Evolutionary conservation across 352 stramenopile species (phyloP).

Genomic region (Globisporangium nunn): DNA sequence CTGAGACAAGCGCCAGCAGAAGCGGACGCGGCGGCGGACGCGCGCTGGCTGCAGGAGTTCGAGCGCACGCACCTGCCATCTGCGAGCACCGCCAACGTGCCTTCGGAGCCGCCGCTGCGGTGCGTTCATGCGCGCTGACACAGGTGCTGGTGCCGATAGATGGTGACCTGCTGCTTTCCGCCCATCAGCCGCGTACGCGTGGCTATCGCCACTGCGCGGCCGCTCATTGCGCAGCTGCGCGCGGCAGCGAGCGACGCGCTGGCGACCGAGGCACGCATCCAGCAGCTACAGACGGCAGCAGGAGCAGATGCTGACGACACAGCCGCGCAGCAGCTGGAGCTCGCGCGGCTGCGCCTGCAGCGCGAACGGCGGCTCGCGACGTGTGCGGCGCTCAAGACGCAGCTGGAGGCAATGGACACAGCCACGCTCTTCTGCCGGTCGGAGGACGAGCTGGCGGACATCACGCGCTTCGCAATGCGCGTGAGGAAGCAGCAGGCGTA

Average conservation of each 20-base stretch:
- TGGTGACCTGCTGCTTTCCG: not conserved
- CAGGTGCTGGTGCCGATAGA: no score
- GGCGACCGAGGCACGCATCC: slow-evolving; percentile 11
- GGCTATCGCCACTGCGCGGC: slow-evolving; percentile 4
- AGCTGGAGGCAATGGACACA: slow-evolving; percentile 17
- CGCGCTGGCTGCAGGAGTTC: slow-evolving; percentile 12
- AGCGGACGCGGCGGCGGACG: not conserved
- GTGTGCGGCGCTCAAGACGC: slow-evolving; percentile 15
- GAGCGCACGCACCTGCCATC: slow-evolving; percentile 1
- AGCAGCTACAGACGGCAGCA: not conserved
- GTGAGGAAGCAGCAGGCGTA: slow-evolving; percentile 23
- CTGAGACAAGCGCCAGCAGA: no score
- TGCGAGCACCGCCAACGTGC: not conserved
- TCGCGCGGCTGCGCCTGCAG: slow-evolving; percentile 21
- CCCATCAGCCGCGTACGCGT: slow-evolving; percentile 4
- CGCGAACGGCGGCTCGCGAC: slow-evolving; percentile 13
- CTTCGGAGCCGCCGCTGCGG: not conserved
- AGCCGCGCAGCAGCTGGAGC: slow-evolving; percentile 7
- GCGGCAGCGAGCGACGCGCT: slow-evolving; percentile 11
- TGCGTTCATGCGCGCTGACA: not conserved
- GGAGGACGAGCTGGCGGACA: not conserved
- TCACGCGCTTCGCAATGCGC: slow-evolving; percentile 16
- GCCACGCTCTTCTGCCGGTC: slow-evolving; percentile 9
- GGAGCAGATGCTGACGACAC: not conserved
- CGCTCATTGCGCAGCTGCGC: slow-evolving; percentile 16